Base-by-base conservation (phyloP, 768 basidiomycete genomes). In the Wakefieldia striispora region DNA sequence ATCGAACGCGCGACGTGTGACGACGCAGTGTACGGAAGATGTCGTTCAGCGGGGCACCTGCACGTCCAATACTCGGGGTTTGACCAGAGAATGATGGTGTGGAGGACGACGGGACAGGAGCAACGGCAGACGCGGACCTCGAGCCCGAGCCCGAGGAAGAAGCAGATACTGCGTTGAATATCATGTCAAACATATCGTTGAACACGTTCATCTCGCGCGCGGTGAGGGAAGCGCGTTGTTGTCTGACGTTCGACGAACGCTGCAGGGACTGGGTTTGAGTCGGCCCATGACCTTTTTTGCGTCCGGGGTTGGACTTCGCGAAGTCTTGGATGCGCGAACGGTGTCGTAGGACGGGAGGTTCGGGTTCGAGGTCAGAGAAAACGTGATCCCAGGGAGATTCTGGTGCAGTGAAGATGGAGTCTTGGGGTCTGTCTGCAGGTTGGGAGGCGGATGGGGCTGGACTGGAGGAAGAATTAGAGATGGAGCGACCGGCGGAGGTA, bases 161-260 rank as follows among this genome's bases (percentile, higher is more conserved):
- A 41, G 70, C 68, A 33, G 72, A 69, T 49, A 73, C 74, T 14
- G 79, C 78, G 40, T 79, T 72, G 62, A 89, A 88, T 33, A 90
- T 81, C 68, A 85, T 67, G 57, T 81, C 75, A 56, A 90, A 87
- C 78, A 90, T 85, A 26, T 84, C 82, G 58, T 86, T 79, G 56
- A 91, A 84, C 4, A 79, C 80, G 49, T 61, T 75, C 49, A 77
- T 74, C 69, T 91, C 89, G 39, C 77, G 76, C 0, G 81, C 81
- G 0, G 86, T 87, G 77, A 89, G 81, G 17, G 80, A 70, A 54
- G 85, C 82, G 23, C 75, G 75, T 34, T 75, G 74, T 7, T 59
- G 54, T 36, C 33, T 47, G 31, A 54, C 29, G 3, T 20, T 39
- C 3, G 59, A 55, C 12, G 50, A 43, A n/a, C 57, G 58, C 27